Conservation (phyloP, 768 basidiomycete genomes). For the Lactarius sp. region DNA sequence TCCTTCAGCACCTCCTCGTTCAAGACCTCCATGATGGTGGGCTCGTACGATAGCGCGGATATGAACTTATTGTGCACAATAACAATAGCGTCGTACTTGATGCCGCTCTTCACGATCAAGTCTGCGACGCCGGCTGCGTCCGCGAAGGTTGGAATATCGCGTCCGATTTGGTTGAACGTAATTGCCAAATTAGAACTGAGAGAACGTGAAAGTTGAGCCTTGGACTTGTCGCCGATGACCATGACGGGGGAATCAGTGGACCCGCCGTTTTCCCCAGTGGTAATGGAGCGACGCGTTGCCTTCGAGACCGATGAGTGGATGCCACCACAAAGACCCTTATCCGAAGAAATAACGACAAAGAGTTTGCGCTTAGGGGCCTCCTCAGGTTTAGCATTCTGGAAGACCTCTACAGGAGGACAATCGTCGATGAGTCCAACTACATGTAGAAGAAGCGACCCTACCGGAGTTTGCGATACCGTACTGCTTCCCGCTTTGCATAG, state of each 20-base stretch:
- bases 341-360: conserved; percentile 92
- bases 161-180: conserved; percentile 97
- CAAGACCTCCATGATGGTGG: conserved; percentile 68
- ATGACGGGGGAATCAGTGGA: conserved; percentile 66
- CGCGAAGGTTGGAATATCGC: conserved; percentile 94
- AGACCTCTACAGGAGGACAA: conserved; percentile 61
- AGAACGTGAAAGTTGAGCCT: conserved; percentile 77
- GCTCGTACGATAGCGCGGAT: conserved; percentile 88
- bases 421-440: background rate
- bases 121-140: conserved; percentile 95
- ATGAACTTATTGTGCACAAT: conserved; percentile 83
- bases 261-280: conserved; percentile 44
- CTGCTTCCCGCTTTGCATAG: conserved; percentile 86
- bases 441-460: conserved; percentile 35
- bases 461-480: conserved; percentile 92
- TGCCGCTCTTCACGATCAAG: conserved; percentile 78
- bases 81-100: conserved; percentile 80
- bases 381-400: conserved; percentile 69
- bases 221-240: conserved; percentile 96
- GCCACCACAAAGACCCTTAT: conserved; percentile 99
- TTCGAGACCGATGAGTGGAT: conserved; percentile 97
- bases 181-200: conserved; percentile 63
- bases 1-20: conserved; percentile 77
- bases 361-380: conserved; percentile 71
- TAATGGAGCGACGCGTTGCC: conserved; percentile 70